Conservation (phyloP, 75 land plant species). For the Isoetes taiwanensis region DNA sequence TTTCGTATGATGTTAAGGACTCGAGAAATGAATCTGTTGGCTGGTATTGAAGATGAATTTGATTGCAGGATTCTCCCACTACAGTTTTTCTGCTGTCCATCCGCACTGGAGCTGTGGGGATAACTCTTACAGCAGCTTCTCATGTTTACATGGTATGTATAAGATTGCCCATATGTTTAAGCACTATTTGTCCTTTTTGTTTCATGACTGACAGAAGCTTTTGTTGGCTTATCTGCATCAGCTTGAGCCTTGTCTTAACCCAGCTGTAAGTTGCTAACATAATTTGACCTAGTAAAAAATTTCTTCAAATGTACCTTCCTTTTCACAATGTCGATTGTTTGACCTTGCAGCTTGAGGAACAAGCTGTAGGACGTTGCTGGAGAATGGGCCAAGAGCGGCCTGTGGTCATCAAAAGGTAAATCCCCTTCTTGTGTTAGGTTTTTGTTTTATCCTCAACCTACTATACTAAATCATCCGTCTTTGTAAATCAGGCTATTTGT, state of each 20-base stretch:
- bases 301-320: background rate
- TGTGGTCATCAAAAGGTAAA: slow-evolving; percentile 34
- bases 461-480: background rate
- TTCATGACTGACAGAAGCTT: no score
- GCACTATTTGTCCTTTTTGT: background rate
- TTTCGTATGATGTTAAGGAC: no score
- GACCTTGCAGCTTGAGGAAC: slow-evolving; percentile 33
- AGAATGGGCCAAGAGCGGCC: slow-evolving; percentile 39
- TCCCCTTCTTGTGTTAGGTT: background rate
- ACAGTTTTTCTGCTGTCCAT: slow-evolving; percentile 35
- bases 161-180: background rate
- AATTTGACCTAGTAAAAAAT: background rate
- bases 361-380: slow-evolving; percentile 44
- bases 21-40: no score
- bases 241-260: slow-evolving; percentile 36
- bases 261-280: slow-evolving; percentile 21
- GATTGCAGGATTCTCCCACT: slow-evolving; percentile 31
- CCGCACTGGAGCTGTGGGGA: slow-evolving; percentile 36
- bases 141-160: slow-evolving; percentile 34
- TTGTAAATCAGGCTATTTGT: slow-evolving; percentile 19
- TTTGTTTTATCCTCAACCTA: background rate
- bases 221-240: slow-evolving; percentile 6
- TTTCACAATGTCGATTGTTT: background rate
- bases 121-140: slow-evolving; percentile 36
- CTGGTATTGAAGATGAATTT: background rate